phyloP scores from a whole-genome alignment of 768 basidiomycete species.

The Psilocybe subaeruginosa region DNA sequence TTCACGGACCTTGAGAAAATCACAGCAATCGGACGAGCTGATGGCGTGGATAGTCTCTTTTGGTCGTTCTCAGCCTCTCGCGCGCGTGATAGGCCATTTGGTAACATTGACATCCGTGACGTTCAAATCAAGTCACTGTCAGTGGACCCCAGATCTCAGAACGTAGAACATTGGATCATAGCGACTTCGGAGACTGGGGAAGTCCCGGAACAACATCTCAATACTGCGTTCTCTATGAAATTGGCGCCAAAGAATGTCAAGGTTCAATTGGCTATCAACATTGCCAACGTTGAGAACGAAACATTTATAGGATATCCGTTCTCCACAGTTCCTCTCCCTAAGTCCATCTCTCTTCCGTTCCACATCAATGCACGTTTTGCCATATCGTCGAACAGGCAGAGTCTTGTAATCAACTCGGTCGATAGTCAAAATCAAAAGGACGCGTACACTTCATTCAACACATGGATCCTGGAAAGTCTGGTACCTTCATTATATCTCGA shows the following conservation, averaged over 20 bases:
- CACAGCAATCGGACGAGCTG: neutral
- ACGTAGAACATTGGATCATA: conserved; percentile 16
- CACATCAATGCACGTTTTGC: conserved; percentile 50
- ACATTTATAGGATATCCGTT: conserved; percentile 31
- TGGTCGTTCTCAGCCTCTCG: conserved; percentile 2
- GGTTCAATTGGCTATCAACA: conserved; percentile 16
- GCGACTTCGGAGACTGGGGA: conserved; percentile 3
- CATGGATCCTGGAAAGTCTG: conserved; percentile 40
- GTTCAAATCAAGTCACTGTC: neutral
- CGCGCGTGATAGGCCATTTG: neutral
- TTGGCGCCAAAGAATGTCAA: conserved; percentile 2
- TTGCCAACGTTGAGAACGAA: neutral
- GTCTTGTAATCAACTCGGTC: conserved; percentile 40
- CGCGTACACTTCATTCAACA: conserved; percentile 39
- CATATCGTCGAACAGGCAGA: conserved; percentile 44
- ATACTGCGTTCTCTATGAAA: conserved; percentile 14
- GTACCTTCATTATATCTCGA: conserved; percentile 39
- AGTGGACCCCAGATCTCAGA: neutral
- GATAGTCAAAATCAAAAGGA: conserved; percentile 16
- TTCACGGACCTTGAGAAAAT: conserved; percentile 16
- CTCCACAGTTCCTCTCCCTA: conserved; percentile 45
- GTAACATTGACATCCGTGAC: neutral
- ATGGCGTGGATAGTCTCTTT: neutral
- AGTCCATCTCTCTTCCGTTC: conserved; percentile 39
- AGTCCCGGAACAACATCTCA: conserved; percentile 10